These are phyloP conservation scores for Mycena sp. DNA, from an alignment of 1,284 basidiomycete genomes.

Conservation along the genomic window DNA sequence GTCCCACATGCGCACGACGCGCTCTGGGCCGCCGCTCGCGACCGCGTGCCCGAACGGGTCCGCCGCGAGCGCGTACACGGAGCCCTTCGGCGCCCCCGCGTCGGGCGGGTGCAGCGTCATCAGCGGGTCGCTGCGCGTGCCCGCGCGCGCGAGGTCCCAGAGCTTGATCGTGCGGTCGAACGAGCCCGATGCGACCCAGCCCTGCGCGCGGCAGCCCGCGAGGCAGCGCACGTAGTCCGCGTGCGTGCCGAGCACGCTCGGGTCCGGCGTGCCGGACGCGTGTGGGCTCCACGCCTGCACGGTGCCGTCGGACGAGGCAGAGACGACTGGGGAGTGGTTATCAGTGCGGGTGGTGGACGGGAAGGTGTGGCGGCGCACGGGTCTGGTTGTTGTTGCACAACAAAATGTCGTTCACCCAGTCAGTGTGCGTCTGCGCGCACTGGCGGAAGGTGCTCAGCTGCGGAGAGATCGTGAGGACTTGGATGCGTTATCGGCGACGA, in stretches of 20 bases:
- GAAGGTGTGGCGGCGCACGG: slow-evolving; percentile 49
- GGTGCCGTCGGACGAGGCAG: slow-evolving; percentile 96
- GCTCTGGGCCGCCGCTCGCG: slow-evolving; percentile 91
- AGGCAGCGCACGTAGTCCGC: slow-evolving; percentile 93
- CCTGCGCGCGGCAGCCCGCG: slow-evolving; percentile 78
- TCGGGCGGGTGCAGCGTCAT: slow-evolving; percentile 71
- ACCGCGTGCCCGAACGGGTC: slow-evolving; percentile 85
- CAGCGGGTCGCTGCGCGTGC: slow-evolving; percentile 53
- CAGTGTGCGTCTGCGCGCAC: slow-evolving; percentile 86
- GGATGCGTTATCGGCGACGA: too few relatives aligned
- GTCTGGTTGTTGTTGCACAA: slow-evolving; percentile 95
- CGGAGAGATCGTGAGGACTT: too few relatives aligned
- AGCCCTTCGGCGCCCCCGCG: slow-evolving; percentile 72
- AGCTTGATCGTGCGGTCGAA: slow-evolving; percentile 95
- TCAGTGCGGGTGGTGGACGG: not conserved
- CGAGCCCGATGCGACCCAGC: slow-evolving; percentile 93
- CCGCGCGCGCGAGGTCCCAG: slow-evolving; percentile 82
- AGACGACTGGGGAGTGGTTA: slow-evolving; percentile 67
- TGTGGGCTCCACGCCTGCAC: slow-evolving; percentile 96
- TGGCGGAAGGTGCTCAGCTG: slow-evolving; percentile 79
- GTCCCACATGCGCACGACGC: slow-evolving; percentile 93
- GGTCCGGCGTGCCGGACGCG: slow-evolving; percentile 59
- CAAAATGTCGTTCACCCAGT: slow-evolving; percentile 97
- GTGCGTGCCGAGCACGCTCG: slow-evolving; percentile 86
- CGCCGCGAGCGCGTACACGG: slow-evolving; percentile 82